phyloP scores from a whole-genome alignment of 1,284 basidiomycete genomes.

The Apiotrichum porosum region DNA sequence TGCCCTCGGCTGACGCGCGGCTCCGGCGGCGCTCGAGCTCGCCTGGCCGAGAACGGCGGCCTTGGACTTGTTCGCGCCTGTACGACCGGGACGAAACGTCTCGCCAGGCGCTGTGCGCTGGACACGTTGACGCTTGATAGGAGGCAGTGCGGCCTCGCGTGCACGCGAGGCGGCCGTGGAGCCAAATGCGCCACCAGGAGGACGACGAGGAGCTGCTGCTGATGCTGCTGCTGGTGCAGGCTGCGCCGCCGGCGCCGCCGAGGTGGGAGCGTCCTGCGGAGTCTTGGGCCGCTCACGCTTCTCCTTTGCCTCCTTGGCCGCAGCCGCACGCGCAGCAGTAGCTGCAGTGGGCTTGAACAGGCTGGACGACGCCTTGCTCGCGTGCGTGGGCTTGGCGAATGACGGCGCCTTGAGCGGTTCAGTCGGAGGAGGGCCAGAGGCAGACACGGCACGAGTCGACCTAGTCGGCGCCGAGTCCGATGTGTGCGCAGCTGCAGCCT shows the following conservation, averaged over 20 bases:
- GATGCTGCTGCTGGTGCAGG: background rate
- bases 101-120: constrained; percentile 39
- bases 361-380: constrained; percentile 1
- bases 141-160: constrained; percentile 23
- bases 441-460: constrained; percentile 4
- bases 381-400: background rate
- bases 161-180: constrained; percentile 18
- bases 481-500: background rate
- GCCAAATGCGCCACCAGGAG: background rate
- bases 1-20: background rate
- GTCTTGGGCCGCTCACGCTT: background rate
- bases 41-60: constrained; percentile 2
- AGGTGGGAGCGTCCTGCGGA: background rate
- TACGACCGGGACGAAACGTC: constrained; percentile 30
- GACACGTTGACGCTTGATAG: constrained; percentile 33
- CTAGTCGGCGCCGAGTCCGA: background rate
- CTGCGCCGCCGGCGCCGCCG: background rate
- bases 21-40: background rate
- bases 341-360: constrained; percentile 19
- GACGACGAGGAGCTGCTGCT: background rate
- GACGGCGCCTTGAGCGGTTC: constrained; percentile 1
- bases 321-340: constrained; percentile 14
- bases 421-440: constrained; percentile 3
- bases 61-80: constrained; percentile 10
- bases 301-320: background rate